phyloP scores from a whole-genome alignment of 2,329 filamentous ascomycete genomes.

The Fusarium chaquense region DNA sequence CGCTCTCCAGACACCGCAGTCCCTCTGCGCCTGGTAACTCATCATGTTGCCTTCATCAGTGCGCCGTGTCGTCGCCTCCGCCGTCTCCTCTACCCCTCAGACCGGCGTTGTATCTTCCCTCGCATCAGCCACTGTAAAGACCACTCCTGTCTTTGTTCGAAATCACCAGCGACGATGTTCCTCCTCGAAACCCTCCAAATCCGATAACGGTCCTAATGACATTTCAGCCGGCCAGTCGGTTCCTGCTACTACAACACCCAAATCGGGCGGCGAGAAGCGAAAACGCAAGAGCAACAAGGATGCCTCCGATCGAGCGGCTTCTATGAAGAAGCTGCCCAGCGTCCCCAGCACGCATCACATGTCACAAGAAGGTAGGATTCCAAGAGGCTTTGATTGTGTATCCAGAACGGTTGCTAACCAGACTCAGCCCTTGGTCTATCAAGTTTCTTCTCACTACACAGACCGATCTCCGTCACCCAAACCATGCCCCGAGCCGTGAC shows the following conservation, averaged over 20 bases:
- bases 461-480: conserved; percentile 89
- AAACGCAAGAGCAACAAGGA: conserved; percentile 70
- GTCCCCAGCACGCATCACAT: conserved; percentile 82
- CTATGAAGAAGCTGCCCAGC: conserved; percentile 72
- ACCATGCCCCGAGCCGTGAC: conserved; percentile 80
- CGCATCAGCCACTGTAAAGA: conserved; percentile 56
- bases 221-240: conserved; percentile 64
- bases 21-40: conserved; percentile 47
- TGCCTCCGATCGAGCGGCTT: conserved; percentile 57
- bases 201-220: conserved; percentile 67
- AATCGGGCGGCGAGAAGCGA: conserved; percentile 63
- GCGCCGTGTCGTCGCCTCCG: conserved; percentile 64
- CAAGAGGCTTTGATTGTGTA: neutral
- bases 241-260: conserved; percentile 59
- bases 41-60: conserved; percentile 67
- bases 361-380: conserved; percentile 69
- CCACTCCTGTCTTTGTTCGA: conserved; percentile 54
- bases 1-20: conserved; percentile 33
- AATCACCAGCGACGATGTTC: conserved; percentile 68
- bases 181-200: conserved; percentile 72
- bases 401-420: conserved; percentile 16
- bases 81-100: conserved; percentile 61
- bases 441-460: conserved; percentile 94
- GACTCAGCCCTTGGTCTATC: conserved; percentile 83
- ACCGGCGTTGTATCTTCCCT: conserved; percentile 58